Base-by-base conservation (phyloP, 306 rosid species). In the Cicer yamashitae region DNA sequence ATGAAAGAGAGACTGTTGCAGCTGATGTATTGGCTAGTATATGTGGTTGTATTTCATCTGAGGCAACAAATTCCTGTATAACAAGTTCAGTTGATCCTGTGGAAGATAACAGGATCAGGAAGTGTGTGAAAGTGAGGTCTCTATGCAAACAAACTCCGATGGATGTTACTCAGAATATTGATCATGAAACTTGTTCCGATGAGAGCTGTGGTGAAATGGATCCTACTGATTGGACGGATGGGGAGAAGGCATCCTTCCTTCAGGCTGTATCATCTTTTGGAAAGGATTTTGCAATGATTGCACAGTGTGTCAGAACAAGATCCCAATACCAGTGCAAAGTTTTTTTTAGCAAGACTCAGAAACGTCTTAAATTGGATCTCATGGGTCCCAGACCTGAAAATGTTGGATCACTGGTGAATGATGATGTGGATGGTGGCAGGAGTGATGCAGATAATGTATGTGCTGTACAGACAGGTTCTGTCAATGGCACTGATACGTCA, bases 121-220 rank as follows among this genome's bases (percentile, higher is more conserved):
- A 75, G 78, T 64, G 54, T 54, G 80, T 79, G 61, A 85, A 83
- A 68, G 82, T 75, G 58, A 84, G 82, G 41, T 63, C 82, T 34
- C 62, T 22, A 14, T 40, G 37, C 41, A 77, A 87, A 75, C 79
- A 79, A 44, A 76, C 85, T 52, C 71, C 73, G 57, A 68, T 40
- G 0, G 96, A 82, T 48, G 81, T 73, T 61, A 47, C 79, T 43
- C 86, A 74, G 45, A 60, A 52, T 77, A 80, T 76, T 59, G 94
- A 89, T 71, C 88, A 86, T 25, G 97, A 79, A 46, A 83, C 91
- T 64, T 87, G 88, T 79, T 94, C 97, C 0, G 93, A 89, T 77
- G 90, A 87, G 70, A 90, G 97, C 81, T 86, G 93, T 74, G 96
- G 82, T 14, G 93, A 91, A 77, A 80, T 86, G 87, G 94, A 90